A percentile compares a stretch with the other conserved stretches of the same genome.
Conservation (phyloP, 768 basidiomycete genomes). For the Saitozyma podzolica region DNA sequence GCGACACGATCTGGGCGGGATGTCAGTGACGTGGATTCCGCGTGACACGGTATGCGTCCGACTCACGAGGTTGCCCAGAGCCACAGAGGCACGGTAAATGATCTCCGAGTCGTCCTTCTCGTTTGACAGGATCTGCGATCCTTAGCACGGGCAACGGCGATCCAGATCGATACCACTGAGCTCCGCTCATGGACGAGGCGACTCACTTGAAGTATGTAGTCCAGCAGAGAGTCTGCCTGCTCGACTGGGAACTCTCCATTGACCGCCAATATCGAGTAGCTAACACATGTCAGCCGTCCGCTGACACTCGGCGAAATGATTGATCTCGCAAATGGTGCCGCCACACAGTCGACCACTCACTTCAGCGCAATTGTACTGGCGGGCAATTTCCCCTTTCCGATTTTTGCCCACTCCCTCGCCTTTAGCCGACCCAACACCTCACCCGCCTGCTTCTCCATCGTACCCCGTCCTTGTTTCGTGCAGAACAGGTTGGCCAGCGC, state of each 20-base stretch:
- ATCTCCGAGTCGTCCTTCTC: slow-evolving; percentile 45
- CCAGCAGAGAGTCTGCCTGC: slow-evolving; percentile 22
- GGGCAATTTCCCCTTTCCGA: slow-evolving; percentile 72
- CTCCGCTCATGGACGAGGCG: neutral
- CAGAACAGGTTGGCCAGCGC: slow-evolving; percentile 77
- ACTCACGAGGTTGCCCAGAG: slow-evolving; percentile 48
- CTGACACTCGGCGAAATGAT: neutral
- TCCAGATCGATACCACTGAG: neutral
- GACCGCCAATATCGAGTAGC: slow-evolving; percentile 48
- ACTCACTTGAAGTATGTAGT: slow-evolving; percentile 39
- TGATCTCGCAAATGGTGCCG: neutral
- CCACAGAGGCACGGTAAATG: slow-evolving; percentile 45
- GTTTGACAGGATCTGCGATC: slow-evolving; percentile 39
- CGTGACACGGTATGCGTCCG: neutral
- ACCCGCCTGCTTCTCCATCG: slow-evolving; percentile 12
- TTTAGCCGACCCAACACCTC: slow-evolving; percentile 55
- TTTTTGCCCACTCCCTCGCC: slow-evolving; percentile 61
- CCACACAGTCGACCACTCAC: slow-evolving; percentile 59
- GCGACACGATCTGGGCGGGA: slow-evolving; percentile 28
- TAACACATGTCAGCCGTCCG: slow-evolving; percentile 16
- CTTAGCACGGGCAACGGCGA: slow-evolving; percentile 4
- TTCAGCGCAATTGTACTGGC: slow-evolving; percentile 83
- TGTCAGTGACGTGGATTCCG: neutral
- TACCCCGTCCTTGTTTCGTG: slow-evolving; percentile 39
- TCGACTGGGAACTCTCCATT: slow-evolving; percentile 21